phyloP scores from a whole-genome alignment of 192 early-diverging fungal genomes.

The Allomyces arbusculus region DNA sequence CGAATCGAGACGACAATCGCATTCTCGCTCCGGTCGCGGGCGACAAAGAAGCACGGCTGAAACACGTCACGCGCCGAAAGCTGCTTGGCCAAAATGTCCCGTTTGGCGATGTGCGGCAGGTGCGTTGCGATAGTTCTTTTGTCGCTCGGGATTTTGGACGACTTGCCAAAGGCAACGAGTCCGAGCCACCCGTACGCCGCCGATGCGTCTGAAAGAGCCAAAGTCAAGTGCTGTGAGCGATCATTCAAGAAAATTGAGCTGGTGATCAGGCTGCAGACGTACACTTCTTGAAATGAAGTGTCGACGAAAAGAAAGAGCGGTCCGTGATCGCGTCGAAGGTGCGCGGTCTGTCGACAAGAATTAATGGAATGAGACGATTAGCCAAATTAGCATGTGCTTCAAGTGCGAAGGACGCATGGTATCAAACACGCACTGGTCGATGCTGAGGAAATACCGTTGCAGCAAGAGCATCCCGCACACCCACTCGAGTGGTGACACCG shows the following conservation, averaged over 20 bases:
- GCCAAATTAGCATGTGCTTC: too few species aligned
- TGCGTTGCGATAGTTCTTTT: slow-evolving; percentile 38
- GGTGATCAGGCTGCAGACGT: neutral
- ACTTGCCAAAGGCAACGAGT: slow-evolving; percentile 48
- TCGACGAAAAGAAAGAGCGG: neutral
- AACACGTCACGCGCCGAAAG: slow-evolving; percentile 42
- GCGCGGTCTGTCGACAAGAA: too few species aligned
- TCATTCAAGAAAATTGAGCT: neutral
- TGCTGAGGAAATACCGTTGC: neutral
- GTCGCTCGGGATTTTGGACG: slow-evolving; percentile 32
- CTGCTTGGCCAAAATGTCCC: slow-evolving; percentile 45
- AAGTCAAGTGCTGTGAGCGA: neutral
- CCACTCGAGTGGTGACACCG: neutral
- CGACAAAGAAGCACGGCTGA: slow-evolving; percentile 48
- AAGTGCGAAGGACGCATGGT: too few species aligned
- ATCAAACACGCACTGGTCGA: too few species aligned
- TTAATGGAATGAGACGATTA: too few species aligned
- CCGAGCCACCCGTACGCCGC: slow-evolving; percentile 34
- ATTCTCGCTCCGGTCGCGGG: slow-evolving; percentile 33
- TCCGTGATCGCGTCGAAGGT: too few species aligned
- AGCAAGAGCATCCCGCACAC: neutral
- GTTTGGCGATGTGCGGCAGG: slow-evolving; percentile 26
- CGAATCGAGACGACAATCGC: slow-evolving; percentile 44
- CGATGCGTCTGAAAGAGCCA: neutral
- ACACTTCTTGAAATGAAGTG: neutral